Percentiles rank a stretch among this genome's conserved stretches.
These are phyloP conservation scores for Mycena chlorophos DNA, from an alignment of 768 basidiomycete species.

Conservation along the genomic window DNA sequence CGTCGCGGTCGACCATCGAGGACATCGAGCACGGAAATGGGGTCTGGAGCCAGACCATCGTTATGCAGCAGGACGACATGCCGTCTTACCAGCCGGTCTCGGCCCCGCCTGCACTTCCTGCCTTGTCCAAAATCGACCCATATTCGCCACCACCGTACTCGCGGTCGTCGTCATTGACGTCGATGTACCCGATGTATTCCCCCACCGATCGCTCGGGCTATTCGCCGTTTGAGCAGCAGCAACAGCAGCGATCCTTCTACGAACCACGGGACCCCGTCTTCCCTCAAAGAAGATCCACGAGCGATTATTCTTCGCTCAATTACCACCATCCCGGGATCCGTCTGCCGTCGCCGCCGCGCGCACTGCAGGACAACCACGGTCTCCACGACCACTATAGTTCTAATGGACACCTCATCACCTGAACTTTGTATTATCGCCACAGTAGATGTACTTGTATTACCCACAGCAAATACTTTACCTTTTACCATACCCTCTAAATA, in stretches of 20 bases:
- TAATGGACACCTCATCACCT: constrained; percentile 19
- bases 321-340: constrained; percentile 11
- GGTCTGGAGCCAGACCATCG: constrained; percentile 56
- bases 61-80: constrained; percentile 48
- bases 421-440: constrained; percentile 13
- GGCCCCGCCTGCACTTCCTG: constrained; percentile 47
- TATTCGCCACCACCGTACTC: constrained; percentile 13
- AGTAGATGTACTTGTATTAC: constrained; percentile 22
- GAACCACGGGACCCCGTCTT: background rate
- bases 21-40: constrained; percentile 44
- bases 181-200: constrained; percentile 18
- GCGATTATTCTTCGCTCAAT: constrained; percentile 3
- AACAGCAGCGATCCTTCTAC: background rate
- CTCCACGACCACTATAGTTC: constrained; percentile 12
- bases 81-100: constrained; percentile 43
- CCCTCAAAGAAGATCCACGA: constrained; percentile 7
- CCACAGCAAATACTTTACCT: constrained; percentile 1
- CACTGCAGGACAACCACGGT: constrained; percentile 9
- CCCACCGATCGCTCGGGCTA: background rate
- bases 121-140: constrained; percentile 20
- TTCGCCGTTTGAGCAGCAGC: constrained; percentile 6
- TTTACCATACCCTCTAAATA: constrained; percentile 22
- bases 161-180: constrained; percentile 17
- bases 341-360: constrained; percentile 21
- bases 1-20: constrained; percentile 43